Base-by-base conservation (phyloP, 768 basidiomycete genomes). In the Lentinula boryana region DNA sequence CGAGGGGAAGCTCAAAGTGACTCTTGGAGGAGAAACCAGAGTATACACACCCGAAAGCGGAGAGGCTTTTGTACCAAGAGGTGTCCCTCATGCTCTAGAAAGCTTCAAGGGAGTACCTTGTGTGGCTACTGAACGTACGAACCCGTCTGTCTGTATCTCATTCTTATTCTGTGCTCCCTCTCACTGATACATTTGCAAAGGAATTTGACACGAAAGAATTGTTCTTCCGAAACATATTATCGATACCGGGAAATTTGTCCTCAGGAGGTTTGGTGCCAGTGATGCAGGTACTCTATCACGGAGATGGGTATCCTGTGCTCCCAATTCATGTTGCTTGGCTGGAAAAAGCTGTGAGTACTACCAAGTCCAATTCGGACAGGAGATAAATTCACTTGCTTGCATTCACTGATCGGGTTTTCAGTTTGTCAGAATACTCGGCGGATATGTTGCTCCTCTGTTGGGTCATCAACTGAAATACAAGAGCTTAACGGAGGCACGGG, bases 11-110 rank as follows among this genome's bases (percentile, higher is more conserved):
- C 54, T 76, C 23, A 68, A 71, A 51, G 68, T 74, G 32, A 65
- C 56, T 21, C 63, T 73, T 15, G 71, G 70, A 6, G 52, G 58
- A 0, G 63, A 56, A 31, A 63, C 62, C 41, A 65, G 60, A 41
- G 55, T 62, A n/a, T 75, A 68, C 61, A 63, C 64, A 7, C 67
- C 72, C 5, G 69, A 69, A 43, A 74, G 74, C 40, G 72, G 72
- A 5, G 71, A 72, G n/a, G 67, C 71, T 4, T 48, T 59, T 12
- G 68, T 76, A 38, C 69, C 66, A 4, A 70, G 66, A 57, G 70
- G 72, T 7, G 61, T 65, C 0, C 62, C 70, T 5, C 73, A 75
- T 61, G 67, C 69, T 50, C 18, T 72, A 54, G 60, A 62, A 31
- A 64, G 64, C 5, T 64, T 68, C 38, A 66, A 66, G 31, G 71